Evolutionary conservation across 805 yeast genomes (phyloP).

Genomic region (Scheffersomyces stipitis): DNA sequence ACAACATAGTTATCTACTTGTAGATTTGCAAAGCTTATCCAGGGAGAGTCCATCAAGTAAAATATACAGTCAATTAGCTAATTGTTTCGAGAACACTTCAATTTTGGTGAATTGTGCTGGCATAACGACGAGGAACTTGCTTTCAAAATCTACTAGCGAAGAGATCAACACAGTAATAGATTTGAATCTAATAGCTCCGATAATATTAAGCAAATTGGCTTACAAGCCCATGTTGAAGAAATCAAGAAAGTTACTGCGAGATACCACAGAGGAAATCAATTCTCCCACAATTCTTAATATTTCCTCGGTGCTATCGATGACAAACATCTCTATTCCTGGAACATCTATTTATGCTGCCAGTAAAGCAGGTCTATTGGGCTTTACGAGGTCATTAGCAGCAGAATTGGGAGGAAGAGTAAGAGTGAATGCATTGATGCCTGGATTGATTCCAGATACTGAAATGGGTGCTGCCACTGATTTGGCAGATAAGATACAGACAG

Average conservation of each 20-base stretch:
- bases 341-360: constrained; percentile 66
- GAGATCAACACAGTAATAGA: constrained; percentile 48
- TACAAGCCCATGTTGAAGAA: constrained; percentile 49
- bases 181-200: constrained; percentile 62
- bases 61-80: constrained; percentile 10
- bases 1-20: constrained; percentile 29
- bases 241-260: constrained; percentile 11
- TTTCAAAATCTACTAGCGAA: constrained; percentile 40
- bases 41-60: no score
- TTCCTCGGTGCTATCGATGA: constrained; percentile 60
- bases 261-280: constrained; percentile 11
- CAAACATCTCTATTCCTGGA: constrained; percentile 45
- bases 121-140: constrained; percentile 53
- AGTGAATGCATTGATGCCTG: constrained; percentile 69
- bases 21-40: constrained; percentile 27
- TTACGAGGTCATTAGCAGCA: constrained; percentile 56
- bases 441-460: constrained; percentile 62
- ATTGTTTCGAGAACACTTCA: constrained; percentile 34
- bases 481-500: constrained; percentile 17
- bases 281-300: constrained; percentile 54
- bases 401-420: constrained; percentile 60
- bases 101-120: constrained; percentile 70
- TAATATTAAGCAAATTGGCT: constrained; percentile 55
- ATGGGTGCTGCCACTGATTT: constrained; percentile 48
- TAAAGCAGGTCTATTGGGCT: constrained; percentile 68